Percentiles rank a stretch among this genome's conserved stretches.
Evolutionary conservation across 495 filamentous ascomycete species (phyloP).

Genomic region (Penicillium tannophilum): DNA sequence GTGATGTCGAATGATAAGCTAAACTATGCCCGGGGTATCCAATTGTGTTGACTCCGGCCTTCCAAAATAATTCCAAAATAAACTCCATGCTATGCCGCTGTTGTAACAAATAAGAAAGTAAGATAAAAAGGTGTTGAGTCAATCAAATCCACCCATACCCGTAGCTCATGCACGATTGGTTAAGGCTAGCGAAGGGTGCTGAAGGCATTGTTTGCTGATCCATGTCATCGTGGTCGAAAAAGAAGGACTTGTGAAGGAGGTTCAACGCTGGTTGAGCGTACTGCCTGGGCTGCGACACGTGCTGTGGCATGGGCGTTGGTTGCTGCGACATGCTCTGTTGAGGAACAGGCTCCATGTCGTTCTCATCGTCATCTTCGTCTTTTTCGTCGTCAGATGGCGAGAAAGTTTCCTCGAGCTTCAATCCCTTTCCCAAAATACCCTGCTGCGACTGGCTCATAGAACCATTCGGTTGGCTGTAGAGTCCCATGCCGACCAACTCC

Average conservation of each 20-base stretch:
- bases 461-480: slow-evolving; percentile 70
- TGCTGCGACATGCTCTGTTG: slow-evolving; percentile 12
- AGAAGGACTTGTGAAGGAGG: slow-evolving; percentile 49
- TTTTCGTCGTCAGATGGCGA: slow-evolving; percentile 70
- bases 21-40: slow-evolving; percentile 37
- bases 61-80: slow-evolving; percentile 18
- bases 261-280: slow-evolving; percentile 34
- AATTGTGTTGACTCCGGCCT: slow-evolving; percentile 5
- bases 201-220: slow-evolving; percentile 34
- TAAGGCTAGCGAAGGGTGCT: slow-evolving; percentile 31
- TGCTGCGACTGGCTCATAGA: slow-evolving; percentile 49
- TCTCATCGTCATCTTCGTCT: slow-evolving; percentile 48
- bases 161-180: slow-evolving; percentile 43
- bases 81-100: slow-evolving; percentile 47
- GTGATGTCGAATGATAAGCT: slow-evolving; percentile 10
- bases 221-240: slow-evolving; percentile 46
- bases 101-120: slow-evolving; percentile 16
- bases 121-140: slow-evolving; percentile 14
- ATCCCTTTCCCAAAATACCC: slow-evolving; percentile 61
- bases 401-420: slow-evolving; percentile 85
- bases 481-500: slow-evolving; percentile 79
- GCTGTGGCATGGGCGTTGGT: slow-evolving; percentile 11
- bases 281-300: slow-evolving; percentile 26
- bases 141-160: slow-evolving; percentile 47
- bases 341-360: slow-evolving; percentile 25